Conservation (phyloP, 73 alveolate species). For the Tetrahymena borealis region DNA sequence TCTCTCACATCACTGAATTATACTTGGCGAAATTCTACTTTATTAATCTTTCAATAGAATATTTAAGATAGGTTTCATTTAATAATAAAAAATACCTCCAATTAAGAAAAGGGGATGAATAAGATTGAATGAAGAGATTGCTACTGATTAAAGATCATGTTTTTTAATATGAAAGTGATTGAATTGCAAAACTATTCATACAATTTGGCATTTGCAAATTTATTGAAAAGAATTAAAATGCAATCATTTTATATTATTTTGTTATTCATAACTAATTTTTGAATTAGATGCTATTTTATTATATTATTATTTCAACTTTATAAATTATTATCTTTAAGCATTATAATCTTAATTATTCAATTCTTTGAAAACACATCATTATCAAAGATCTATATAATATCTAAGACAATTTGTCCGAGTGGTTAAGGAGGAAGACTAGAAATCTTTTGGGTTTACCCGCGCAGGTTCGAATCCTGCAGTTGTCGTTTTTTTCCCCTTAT, state of each 20-base stretch:
- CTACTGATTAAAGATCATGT: background rate
- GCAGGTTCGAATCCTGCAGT: constrained; percentile 63
- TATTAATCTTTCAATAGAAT: background rate
- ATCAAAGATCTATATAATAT: no score
- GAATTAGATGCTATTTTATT: background rate
- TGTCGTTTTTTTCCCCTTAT: background rate
- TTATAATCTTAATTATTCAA: no score
- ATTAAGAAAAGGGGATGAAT: background rate
- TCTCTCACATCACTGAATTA: background rate
- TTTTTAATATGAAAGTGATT: background rate
- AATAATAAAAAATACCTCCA: no score
- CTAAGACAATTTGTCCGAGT: constrained; percentile 48
- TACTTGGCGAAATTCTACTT: background rate
- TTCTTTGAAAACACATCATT: no score
- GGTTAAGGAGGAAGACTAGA: constrained; percentile 61
- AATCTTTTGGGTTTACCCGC: constrained; percentile 55
- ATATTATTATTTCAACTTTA: no score
- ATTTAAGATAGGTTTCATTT: no score
- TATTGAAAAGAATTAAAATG: background rate
- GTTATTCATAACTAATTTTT: background rate
- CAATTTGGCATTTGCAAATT: background rate
- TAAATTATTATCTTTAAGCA: no score
- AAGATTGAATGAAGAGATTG: background rate
- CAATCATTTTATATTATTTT: background rate
- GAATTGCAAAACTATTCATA: background rate